Evolutionary conservation across 1,284 basidiomycete genomes (phyloP), one percentile per base, ranked within the genome.

Genomic region (Cryptococcus sp.): DNA sequence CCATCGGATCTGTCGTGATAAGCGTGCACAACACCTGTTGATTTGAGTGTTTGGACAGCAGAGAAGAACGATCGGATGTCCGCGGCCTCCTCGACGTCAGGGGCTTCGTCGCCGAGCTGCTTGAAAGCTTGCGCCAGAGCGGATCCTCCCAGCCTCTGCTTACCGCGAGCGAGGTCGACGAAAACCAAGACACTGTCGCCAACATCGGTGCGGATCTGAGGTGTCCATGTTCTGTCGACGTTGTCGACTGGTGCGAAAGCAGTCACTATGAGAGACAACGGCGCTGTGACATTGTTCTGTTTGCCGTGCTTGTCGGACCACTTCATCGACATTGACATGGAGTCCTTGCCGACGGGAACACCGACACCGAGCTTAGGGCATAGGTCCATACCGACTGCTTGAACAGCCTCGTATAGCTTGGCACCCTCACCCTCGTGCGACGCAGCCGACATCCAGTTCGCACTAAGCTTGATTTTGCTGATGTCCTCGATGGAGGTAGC

Each of bases 361-460:
- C 93, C 90, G 22, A 99, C 82, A 13, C 95, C 94, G 15, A 99
- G 84, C 22, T 86, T 86, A n/a, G 95, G 94, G 77, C 96, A 99
- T 13, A 99, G 82, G 61, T 96, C 92, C 81, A 95, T 84, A 11
- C 96, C 95, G 50, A 99, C 86, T 3, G 96, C 92, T 63, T 89
- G 81, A 6, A 98, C 96, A 19, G 94, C 95, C 62, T 91, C 90
- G 80, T 96, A 99, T 54, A 99, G 82, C 20, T 85, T 87, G 1
- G 88, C 87, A 27, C 95, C 95, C 75, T 99, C 95, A 27, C 94
- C 93, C 51, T 86, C 85, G 76, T 93, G 89, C 16, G 87, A 87
- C 1, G 95, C 92, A 1, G 94, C 92, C 62, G 91, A 93, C 96
- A 99, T 99, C 96, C 96, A 99, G 79, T 99, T 99, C 54, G 95